Percentiles rank a stretch among this genome's conserved stretches.
These are phyloP conservation scores for Annona cherimola DNA, from an alignment of 164 flowering plant genomes.

Conservation along the genomic window DNA sequence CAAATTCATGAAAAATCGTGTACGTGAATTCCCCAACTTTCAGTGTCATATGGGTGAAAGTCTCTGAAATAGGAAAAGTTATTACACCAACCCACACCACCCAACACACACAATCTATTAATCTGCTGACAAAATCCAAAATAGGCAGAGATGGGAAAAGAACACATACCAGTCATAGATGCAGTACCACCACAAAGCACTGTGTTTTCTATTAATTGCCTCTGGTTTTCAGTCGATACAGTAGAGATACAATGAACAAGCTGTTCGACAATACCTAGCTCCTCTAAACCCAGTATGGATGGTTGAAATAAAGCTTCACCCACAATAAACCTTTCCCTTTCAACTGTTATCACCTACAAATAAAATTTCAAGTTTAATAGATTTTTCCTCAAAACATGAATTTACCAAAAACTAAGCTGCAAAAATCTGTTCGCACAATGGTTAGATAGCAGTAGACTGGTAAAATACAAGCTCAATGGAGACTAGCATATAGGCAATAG, in stretches of 20 bases:
- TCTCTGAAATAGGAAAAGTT: not conserved
- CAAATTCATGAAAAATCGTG: not conserved
- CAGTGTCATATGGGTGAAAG: not conserved
- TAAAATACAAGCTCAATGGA: too few relatives aligned
- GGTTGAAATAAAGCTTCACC: constrained; percentile 99
- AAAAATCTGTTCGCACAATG: not conserved
- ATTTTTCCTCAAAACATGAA: not conserved
- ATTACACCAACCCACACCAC: too few relatives aligned
- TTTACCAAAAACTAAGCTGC: not conserved
- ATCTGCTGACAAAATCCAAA: not conserved
- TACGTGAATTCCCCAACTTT: not conserved
- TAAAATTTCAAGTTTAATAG: not conserved
- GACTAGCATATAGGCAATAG: not conserved
- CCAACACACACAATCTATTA: too few relatives aligned
- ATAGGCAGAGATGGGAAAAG: not conserved
- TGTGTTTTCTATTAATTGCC: constrained; percentile 88
- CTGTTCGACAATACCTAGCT: constrained; percentile 98
- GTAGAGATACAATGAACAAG: constrained; percentile 83
- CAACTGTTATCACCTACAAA: constrained; percentile 74
- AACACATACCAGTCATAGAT: constrained; percentile 65
- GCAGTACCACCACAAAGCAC: constrained; percentile 96
- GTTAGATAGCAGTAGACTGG: not conserved
- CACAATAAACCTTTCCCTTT: constrained; percentile 69
- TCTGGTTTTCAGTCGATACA: constrained; percentile 90
- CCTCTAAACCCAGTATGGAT: constrained; percentile 79